A percentile compares a stretch with the other conserved stretches of the same genome.
These are phyloP conservation scores for Phytophthora palmivora DNA, from an alignment of 352 stramenopile species.

Conservation along the genomic window DNA sequence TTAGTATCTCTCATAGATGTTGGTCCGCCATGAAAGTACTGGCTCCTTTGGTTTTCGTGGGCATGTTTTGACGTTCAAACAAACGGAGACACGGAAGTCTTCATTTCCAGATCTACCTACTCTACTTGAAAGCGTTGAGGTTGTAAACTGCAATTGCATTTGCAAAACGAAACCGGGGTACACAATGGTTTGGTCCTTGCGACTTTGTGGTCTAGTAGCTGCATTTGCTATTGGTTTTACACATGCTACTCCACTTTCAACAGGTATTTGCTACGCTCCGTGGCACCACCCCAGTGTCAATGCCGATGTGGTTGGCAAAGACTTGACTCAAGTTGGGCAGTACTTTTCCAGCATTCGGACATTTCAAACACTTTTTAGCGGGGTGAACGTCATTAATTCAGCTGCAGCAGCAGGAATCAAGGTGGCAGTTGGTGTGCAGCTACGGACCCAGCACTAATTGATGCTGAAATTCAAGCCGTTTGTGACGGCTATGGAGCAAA, in stretches of 20 bases:
- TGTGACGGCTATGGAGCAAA: not conserved
- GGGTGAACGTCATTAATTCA: not conserved
- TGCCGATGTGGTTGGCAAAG: not conserved
- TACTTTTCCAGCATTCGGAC: not conserved
- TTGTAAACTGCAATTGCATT: slow-evolving; percentile 4
- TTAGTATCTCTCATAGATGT: slow-evolving; percentile 21
- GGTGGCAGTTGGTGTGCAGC: not conserved
- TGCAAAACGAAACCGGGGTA: slow-evolving; percentile 8
- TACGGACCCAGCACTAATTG: not conserved
- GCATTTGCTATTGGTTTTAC: slow-evolving; percentile 16
- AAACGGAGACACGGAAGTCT: slow-evolving; percentile 23
- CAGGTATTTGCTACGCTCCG: slow-evolving; percentile 8
- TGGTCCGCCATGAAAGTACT: slow-evolving; percentile 27
- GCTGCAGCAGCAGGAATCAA: not conserved
- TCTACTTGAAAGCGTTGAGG: slow-evolving; percentile 11
- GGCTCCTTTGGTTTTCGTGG: slow-evolving; percentile 23
- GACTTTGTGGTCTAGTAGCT: slow-evolving; percentile 20
- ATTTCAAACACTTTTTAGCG: not conserved
- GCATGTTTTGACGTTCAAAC: slow-evolving; percentile 9
- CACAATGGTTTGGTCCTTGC: slow-evolving; percentile 34
- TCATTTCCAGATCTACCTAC: slow-evolving; percentile 21
- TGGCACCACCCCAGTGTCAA: not conserved
- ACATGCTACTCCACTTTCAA: slow-evolving; percentile 29
- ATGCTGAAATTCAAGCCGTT: not conserved
- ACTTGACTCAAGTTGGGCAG: not conserved